Base-by-base conservation (phyloP, 331 rosid genomes). In the Prunus yedoensis region DNA sequence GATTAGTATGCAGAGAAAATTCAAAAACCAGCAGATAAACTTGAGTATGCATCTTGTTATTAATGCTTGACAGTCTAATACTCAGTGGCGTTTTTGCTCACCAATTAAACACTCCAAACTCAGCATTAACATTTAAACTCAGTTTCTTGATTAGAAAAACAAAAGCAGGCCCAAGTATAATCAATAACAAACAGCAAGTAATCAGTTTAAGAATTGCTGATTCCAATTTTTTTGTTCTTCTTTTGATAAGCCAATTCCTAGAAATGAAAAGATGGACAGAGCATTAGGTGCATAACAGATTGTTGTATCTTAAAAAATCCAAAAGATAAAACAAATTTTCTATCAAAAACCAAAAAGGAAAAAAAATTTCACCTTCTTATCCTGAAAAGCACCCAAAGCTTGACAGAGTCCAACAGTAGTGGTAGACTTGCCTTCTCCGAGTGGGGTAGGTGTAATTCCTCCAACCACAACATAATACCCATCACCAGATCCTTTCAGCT, bases 381-480 rank as follows among this genome's bases (percentile, higher is more conserved):
- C 88, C 80, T 92, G 99, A 80, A 86, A 94, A 87, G 99, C 96
- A 71, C 99, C 99, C 75, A 94, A 83, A 81, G 99, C 99, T 89
- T 94, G 99, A 79, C 99, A 94, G 58, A 94, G 97, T 30, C 99
- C 99, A 66, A 92, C 97, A 46, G 97, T 90, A 15, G 99, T 90
- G 27, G 99, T 94, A 74, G 99, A 94, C 84, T 94, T 94, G 65
- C 97, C 99, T 89, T 94, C 99, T 75, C 97, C 97, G 13, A 92
- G 99, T 70, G 97, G 96, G 4, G 99, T 94, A 46, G 99, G 99
- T 74, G 99, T 94, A 73, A 94, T 94, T 66, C 97, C 99, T 70
- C 94, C 99, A 79, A 94, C 99, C 80, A 94, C 99, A 81, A 94
- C 97, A 84, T 92, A 94, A 65, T 88, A 92, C 28, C 99, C 99